Percentiles rank a stretch among this genome's conserved stretches.
Conservation (phyloP, 345 rosid genomes). For the Salix exigua region DNA sequence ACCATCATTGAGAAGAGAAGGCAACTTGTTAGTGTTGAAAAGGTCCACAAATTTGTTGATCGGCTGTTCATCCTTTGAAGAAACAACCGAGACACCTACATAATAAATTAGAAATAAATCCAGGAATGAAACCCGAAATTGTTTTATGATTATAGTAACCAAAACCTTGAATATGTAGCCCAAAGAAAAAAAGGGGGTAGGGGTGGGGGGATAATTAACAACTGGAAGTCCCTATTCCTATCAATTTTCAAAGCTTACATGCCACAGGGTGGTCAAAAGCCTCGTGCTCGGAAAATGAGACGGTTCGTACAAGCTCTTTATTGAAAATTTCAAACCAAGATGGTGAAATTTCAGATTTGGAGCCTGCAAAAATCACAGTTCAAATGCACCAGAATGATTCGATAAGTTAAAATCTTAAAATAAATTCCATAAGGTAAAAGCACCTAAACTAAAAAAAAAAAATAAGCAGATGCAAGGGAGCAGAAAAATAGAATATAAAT, state of each 20-base stretch:
- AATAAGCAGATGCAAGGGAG: neutral
- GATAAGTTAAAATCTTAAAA: neutral
- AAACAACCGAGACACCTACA: slow-evolving; percentile 89
- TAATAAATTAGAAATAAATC: slow-evolving; percentile 16
- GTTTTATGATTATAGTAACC: neutral
- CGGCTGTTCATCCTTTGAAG: slow-evolving; percentile 90
- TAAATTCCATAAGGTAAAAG: neutral
- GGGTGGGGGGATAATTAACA: neutral
- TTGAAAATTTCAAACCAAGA: slow-evolving; percentile 85
- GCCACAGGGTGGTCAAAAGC: slow-evolving; percentile 99
- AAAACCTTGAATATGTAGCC: neutral
- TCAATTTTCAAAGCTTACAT: slow-evolving; percentile 50
- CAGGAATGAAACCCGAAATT: neutral
- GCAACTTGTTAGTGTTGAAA: slow-evolving; percentile 71
- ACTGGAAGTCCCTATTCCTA: neutral
- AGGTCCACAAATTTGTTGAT: slow-evolving; percentile 77
- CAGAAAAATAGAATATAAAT: neutral
- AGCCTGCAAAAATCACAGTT: slow-evolving; percentile 42
- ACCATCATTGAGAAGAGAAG: slow-evolving; percentile 79
- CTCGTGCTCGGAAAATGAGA: slow-evolving; percentile 90
- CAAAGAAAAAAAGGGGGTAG: neutral
- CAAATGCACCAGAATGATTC: neutral
- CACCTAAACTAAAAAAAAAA: too few species aligned
- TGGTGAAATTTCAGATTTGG: slow-evolving; percentile 67
- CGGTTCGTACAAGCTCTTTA: slow-evolving; percentile 63